Evolutionary conservation across 768 basidiomycete species (phyloP), one percentile per base, ranked within the genome.

Genomic region (Paxillus rubicundulus): DNA sequence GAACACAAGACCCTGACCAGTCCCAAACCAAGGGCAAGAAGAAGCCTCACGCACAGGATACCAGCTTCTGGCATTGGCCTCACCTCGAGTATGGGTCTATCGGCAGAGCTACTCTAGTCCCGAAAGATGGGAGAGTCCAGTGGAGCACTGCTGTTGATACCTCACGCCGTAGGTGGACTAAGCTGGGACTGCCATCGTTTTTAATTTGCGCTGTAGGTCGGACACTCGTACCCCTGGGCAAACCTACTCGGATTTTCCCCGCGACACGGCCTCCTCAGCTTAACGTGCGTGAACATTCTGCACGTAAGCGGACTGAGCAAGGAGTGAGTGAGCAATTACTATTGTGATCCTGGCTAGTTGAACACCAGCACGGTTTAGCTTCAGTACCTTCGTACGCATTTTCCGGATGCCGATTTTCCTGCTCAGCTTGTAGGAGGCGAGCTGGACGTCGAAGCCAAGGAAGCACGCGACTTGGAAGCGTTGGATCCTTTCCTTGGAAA

Each of bases 381-480:
- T 13, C 82, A 84, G 50, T 89, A 88, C 59, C 73, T 91, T 43
- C 81, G 86, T 41, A 84, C 81, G 4, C 77, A 79, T 65, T 77
- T 86, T 49, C 87, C 89, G 1, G 88, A 91, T 54, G 74, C 86
- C 14, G 87, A 90, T 53, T 73, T 92, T n/a, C 72, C 86, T 7
- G 70, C 79, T n/a, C 83, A 88, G 37, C 69, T 92, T 20, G 74
- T 92, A 41, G 68, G 79, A 46, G 77, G 80, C 24, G 75, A 84
- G 51, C 67, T 89, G 17, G 67, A 72, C 12, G 70, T 72, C 46
- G 82, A 85, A 42, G 69, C 74, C 12, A 68, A 61, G 38, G 56
- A 70, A 45, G 51, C 59, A 34, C 66, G 62, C 20, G 58, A 68
- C n/a, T 61, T 77, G 14, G 61, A 72, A 27, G 51, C 52, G 12